These are phyloP conservation scores for Pythium pyrilobum DNA, from an alignment of 352 stramenopile species.

Conservation along the genomic window DNA sequence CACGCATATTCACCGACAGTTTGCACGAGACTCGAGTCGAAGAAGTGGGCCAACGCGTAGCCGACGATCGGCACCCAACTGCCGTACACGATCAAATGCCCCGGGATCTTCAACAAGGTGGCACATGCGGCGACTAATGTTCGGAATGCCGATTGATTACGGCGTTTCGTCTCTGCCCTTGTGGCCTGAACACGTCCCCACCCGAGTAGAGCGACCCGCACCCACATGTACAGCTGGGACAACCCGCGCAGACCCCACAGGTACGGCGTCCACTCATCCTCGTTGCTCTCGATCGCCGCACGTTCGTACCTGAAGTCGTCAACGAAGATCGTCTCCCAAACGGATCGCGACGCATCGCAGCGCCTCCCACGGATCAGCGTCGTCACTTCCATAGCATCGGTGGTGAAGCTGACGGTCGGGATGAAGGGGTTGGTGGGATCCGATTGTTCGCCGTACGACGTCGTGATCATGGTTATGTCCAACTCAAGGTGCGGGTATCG, in stretches of 20 bases:
- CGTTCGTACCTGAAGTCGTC: conserved; percentile 50
- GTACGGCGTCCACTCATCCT: conserved; percentile 26
- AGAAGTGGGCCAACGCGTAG: conserved; percentile 19
- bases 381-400: conserved; percentile 2
- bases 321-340: conserved; percentile 12
- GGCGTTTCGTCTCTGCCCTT: conserved; percentile 6
- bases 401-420: background rate
- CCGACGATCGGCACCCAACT: conserved; percentile 23
- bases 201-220: conserved; percentile 25
- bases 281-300: conserved; percentile 27
- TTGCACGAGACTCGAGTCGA: conserved; percentile 23
- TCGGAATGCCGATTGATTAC: background rate
- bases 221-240: conserved; percentile 42
- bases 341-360: background rate
- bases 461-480: conserved; percentile 11
- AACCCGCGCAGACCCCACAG: conserved; percentile 26
- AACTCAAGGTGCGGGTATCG: conserved; percentile 7
- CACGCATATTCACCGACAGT: conserved; percentile 7
- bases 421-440: background rate
- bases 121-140: background rate
- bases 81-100: conserved; percentile 31
- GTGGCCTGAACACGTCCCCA: conserved; percentile 18
- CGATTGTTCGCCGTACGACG: background rate
- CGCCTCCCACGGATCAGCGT: conserved; percentile 7
- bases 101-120: conserved; percentile 24